Conservation (phyloP, 2,329 filamentous ascomycete genomes). For the Onygenales sp. region DNA sequence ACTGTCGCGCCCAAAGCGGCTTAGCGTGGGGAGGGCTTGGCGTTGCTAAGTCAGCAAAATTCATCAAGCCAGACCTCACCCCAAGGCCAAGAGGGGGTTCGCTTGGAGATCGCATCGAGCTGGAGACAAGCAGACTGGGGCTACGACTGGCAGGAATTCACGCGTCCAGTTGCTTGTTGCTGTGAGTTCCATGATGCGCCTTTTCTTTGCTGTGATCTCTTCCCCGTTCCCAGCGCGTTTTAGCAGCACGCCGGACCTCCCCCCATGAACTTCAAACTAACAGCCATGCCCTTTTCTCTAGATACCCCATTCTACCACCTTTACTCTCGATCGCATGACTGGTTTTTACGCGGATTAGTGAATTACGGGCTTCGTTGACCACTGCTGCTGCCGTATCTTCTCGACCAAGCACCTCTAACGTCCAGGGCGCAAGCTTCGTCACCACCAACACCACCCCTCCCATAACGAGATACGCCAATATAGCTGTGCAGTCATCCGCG, state of each 20-base stretch:
- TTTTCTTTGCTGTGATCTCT: slow-evolving; percentile 2
- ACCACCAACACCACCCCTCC: not conserved
- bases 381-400: not conserved
- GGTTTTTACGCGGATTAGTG: not conserved
- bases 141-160: slow-evolving; percentile 13
- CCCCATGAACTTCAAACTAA: slow-evolving; percentile 3
- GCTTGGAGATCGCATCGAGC: not conserved
- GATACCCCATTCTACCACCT: not conserved
- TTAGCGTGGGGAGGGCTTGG: slow-evolving; percentile 10
- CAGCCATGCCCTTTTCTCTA: not conserved
- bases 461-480: not conserved
- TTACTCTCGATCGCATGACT: not conserved
- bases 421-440: not conserved
- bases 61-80: slow-evolving; percentile 11
- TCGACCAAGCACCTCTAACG: not conserved
- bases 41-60: slow-evolving; percentile 14
- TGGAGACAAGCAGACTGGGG: slow-evolving; percentile 7
- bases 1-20: not conserved
- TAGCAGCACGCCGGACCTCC: not conserved
- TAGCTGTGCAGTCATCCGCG: slow-evolving; percentile 1
- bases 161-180: slow-evolving; percentile 13
- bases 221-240: slow-evolving; percentile 4
- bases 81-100: slow-evolving; percentile 8
- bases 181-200: slow-evolving; percentile 4
- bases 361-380: not conserved